Conservation (phyloP, 768 basidiomycete species). For the Auricularia cornea region DNA sequence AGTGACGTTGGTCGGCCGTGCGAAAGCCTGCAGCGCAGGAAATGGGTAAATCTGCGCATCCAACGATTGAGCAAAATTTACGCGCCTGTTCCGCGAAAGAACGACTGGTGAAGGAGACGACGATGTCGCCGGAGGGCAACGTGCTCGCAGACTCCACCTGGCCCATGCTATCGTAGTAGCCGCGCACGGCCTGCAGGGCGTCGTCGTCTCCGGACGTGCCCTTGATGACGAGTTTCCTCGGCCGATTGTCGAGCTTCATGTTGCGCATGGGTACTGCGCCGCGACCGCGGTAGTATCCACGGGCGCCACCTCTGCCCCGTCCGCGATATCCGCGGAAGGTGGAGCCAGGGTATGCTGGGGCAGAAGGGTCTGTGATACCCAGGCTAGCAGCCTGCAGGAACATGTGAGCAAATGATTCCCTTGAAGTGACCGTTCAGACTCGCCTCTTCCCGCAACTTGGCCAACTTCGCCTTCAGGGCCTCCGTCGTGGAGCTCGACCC, state of each 20-base stretch:
- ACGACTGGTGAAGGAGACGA: slow-evolving; percentile 66
- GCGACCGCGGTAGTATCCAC: slow-evolving; percentile 50
- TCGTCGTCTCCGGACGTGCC: slow-evolving; percentile 41
- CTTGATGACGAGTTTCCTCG: slow-evolving; percentile 70
- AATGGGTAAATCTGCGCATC: too few species aligned
- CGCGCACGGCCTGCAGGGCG: slow-evolving; percentile 49
- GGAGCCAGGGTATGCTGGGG: slow-evolving; percentile 25
- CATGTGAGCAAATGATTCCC: slow-evolving; percentile 1
- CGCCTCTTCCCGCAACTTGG: slow-evolving; percentile 74
- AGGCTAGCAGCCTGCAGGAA: slow-evolving; percentile 58
- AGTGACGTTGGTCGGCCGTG: background rate
- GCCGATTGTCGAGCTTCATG: slow-evolving; percentile 87
- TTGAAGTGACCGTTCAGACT: slow-evolving; percentile 9
- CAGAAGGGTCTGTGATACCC: slow-evolving; percentile 45
- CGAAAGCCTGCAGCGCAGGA: background rate
- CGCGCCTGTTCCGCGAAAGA: slow-evolving; percentile 73
- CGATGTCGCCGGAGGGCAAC: slow-evolving; percentile 45
- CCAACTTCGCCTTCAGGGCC: slow-evolving; percentile 64
- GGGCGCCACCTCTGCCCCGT: slow-evolving; percentile 50
- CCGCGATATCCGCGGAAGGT: slow-evolving; percentile 49
- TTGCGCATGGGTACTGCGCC: slow-evolving; percentile 52
- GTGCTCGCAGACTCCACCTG: slow-evolving; percentile 59
- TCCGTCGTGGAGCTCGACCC: slow-evolving; percentile 46
- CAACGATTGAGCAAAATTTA: too few species aligned
- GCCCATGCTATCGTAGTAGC: slow-evolving; percentile 78